Conservation (phyloP, 2,329 filamentous ascomycete genomes). For the Atkinsonella hypoxylon region DNA sequence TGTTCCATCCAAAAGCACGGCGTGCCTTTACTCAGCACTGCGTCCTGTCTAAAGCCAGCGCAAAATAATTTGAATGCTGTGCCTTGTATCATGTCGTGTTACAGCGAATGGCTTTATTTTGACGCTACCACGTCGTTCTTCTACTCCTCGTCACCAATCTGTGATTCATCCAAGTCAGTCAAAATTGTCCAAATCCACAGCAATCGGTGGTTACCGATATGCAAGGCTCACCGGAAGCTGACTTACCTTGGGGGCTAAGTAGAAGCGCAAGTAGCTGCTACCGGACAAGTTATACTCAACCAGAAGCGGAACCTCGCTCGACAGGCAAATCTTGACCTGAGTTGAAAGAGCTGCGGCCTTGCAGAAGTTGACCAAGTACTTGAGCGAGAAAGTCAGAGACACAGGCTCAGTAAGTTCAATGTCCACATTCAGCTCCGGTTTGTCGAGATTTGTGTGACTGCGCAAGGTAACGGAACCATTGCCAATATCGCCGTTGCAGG, state of each 20-base stretch:
- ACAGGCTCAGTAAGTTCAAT: conserved; percentile 91
- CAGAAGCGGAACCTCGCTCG: conserved; percentile 88
- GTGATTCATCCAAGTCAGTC: neutral
- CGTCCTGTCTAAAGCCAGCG: conserved; percentile 3
- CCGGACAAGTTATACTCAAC: conserved; percentile 80
- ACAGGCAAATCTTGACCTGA: conserved; percentile 83
- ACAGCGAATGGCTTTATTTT: neutral
- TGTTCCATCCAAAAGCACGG: neutral
- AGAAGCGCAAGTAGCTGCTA: conserved; percentile 89
- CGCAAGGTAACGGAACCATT: conserved; percentile 88
- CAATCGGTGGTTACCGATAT: neutral
- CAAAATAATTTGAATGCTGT: no score
- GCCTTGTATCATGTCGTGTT: conserved; percentile 6
- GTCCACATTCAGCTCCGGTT: conserved; percentile 72
- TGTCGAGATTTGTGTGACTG: conserved; percentile 78
- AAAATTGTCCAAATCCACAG: neutral
- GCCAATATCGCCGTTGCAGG: conserved; percentile 87
- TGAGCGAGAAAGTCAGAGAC: conserved; percentile 90
- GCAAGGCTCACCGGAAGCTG: neutral
- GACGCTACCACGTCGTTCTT: neutral
- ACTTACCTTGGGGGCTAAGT: conserved; percentile 90
- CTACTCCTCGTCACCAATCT: conserved; percentile 31
- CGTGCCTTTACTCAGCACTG: conserved; percentile 1
- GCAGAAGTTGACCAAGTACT: conserved; percentile 99
- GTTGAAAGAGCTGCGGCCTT: conserved; percentile 79